Evolutionary conservation across 306 rosid genomes (phyloP).

Genomic region (Parietaria judaica): DNA sequence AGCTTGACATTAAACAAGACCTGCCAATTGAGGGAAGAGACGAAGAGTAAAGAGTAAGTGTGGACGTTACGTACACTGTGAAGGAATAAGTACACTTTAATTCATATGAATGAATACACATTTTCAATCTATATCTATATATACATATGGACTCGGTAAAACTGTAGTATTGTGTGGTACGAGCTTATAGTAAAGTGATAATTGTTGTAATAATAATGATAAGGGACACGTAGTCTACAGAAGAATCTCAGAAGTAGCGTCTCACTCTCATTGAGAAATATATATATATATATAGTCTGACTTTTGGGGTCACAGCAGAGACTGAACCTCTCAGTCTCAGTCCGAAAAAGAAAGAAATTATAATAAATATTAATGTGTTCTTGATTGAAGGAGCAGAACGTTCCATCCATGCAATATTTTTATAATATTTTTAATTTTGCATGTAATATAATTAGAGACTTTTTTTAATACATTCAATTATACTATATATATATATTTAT

Average conservation of each 20-base stretch:
- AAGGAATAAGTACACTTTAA: not conserved
- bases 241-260: constrained; percentile 25
- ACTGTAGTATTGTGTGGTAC: too few relatives aligned
- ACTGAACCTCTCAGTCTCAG: not conserved
- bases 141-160: not conserved
- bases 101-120: not conserved
- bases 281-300: not conserved
- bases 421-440: too few relatives aligned
- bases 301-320: not conserved
- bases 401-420: constrained; percentile 52
- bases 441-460: too few relatives aligned
- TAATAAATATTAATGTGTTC: constrained; percentile 24
- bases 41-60: not conserved
- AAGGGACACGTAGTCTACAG: constrained; percentile 26
- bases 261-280: constrained; percentile 13
- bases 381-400: constrained; percentile 33
- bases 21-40: not conserved
- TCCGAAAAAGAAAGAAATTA: not conserved
- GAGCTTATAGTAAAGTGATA: not conserved
- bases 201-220: not conserved
- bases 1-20: too few relatives aligned
- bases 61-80: constrained; percentile 1
- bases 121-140: not conserved
- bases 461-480: too few relatives aligned
- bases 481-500: too few relatives aligned